Conservation (phyloP, 306 rosid genomes). For the Notholithocarpus densiflorus region DNA sequence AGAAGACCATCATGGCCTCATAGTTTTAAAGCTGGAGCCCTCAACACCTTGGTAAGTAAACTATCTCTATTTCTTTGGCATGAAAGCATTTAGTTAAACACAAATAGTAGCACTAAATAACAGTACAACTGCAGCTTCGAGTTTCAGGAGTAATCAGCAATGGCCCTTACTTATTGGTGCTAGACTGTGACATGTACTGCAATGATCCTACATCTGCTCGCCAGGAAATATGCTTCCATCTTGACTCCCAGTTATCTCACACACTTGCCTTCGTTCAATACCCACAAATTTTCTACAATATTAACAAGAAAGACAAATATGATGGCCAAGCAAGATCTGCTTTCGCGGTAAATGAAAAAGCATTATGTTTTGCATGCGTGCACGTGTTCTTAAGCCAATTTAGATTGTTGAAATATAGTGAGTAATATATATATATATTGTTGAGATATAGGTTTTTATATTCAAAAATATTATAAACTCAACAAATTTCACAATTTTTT, state of each 20-base stretch:
- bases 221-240: constrained; percentile 72
- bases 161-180: constrained; percentile 41
- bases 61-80: background rate
- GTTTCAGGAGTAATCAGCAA: constrained; percentile 62
- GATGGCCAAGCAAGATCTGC: constrained; percentile 39
- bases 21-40: constrained; percentile 78
- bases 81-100: background rate
- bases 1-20: constrained; percentile 44
- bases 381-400: background rate
- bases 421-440: too few species aligned
- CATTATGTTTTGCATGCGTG: too few species aligned
- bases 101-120: background rate
- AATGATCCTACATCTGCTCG: constrained; percentile 59
- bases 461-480: too few species aligned
- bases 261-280: constrained; percentile 40
- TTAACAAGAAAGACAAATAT: constrained; percentile 45
- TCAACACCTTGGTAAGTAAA: constrained; percentile 54
- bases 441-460: too few species aligned
- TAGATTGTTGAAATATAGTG: background rate
- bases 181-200: constrained; percentile 73
- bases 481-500: too few species aligned
- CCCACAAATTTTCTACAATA: constrained; percentile 53
- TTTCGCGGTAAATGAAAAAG: constrained; percentile 26
- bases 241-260: constrained; percentile 39
- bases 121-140: constrained; percentile 36